Percentiles rank a stretch among this genome's conserved stretches.
Conservation (phyloP, 768 basidiomycete species). For the Rhizopogon vinicolor region DNA sequence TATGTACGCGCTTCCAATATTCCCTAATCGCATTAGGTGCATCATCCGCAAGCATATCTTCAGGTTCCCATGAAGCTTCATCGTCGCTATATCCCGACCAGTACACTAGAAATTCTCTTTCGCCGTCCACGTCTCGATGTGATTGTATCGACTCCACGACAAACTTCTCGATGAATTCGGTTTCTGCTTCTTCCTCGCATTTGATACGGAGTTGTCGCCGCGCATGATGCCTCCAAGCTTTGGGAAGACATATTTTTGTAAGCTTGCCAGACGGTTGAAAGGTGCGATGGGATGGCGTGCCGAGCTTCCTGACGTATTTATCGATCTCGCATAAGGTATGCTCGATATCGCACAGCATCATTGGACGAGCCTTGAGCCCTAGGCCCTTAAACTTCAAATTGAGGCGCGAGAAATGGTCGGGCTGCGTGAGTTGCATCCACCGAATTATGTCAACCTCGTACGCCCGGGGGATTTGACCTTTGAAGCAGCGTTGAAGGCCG, state of each 20-base stretch:
- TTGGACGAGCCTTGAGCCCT: slow-evolving; percentile 42
- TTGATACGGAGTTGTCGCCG: slow-evolving; percentile 39
- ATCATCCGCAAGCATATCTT: slow-evolving; percentile 40
- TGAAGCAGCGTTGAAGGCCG: slow-evolving; percentile 69
- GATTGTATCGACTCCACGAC: slow-evolving; percentile 34
- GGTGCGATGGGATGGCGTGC: slow-evolving; percentile 32
- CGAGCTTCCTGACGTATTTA: slow-evolving; percentile 57
- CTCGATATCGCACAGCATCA: slow-evolving; percentile 70
- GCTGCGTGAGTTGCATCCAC: slow-evolving; percentile 59
- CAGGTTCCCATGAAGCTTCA: slow-evolving; percentile 59
- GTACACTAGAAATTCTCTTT: slow-evolving; percentile 41
- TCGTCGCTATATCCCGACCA: slow-evolving; percentile 52
- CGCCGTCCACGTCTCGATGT: slow-evolving; percentile 33
- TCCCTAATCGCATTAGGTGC: slow-evolving; percentile 40
- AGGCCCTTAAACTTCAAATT: slow-evolving; percentile 49
- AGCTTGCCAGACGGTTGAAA: slow-evolving; percentile 31
- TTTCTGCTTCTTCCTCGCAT: slow-evolving; percentile 27
- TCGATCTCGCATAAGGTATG: slow-evolving; percentile 78
- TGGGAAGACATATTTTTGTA: slow-evolving; percentile 34
- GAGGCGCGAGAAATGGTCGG: slow-evolving; percentile 55
- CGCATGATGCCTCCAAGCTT: slow-evolving; percentile 51
- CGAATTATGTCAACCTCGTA: slow-evolving; percentile 57
- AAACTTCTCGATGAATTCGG: slow-evolving; percentile 35
- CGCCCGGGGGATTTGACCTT: slow-evolving; percentile 31
- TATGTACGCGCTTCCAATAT: slow-evolving; percentile 25